A percentile compares a stretch with the other conserved stretches of the same genome.
phyloP scores from a whole-genome alignment of 2,329 filamentous ascomycete genomes.

The Zymoseptoria tritici region DNA sequence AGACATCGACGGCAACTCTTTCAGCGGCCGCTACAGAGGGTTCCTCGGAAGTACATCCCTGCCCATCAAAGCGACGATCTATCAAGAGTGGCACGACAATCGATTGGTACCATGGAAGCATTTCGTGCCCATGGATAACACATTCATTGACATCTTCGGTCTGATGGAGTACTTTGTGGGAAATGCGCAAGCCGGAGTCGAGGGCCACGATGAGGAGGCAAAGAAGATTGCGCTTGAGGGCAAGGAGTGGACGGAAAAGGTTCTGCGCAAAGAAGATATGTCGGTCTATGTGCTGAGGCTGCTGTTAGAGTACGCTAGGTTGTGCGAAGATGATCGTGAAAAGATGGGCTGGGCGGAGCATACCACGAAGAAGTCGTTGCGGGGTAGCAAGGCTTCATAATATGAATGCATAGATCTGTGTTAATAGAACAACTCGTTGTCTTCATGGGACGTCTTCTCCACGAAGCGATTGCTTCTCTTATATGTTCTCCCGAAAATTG shows the following conservation, averaged over 20 bases:
- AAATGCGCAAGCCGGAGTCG: conserved; percentile 22
- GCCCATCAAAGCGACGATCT: conserved; percentile 32
- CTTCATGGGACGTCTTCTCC: too few species aligned
- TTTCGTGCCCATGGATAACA: conserved; percentile 29
- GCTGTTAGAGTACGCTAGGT: conserved; percentile 38
- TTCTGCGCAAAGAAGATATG: conserved; percentile 66
- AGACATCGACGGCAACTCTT: conserved; percentile 62
- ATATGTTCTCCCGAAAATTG: neutral
- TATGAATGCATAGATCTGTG: neutral
- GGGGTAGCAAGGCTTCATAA: neutral
- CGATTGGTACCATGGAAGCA: conserved; percentile 31
- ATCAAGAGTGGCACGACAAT: conserved; percentile 33
- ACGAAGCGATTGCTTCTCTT: neutral
- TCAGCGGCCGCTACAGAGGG: conserved; percentile 31
- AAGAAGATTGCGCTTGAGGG: conserved; percentile 58
- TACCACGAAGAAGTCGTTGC: neutral
- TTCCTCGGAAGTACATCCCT: conserved; percentile 21
- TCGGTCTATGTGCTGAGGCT: conserved; percentile 61
- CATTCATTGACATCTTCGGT: conserved; percentile 22
- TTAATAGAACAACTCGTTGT: neutral
- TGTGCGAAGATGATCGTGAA: conserved; percentile 37
- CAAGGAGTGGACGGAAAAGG: conserved; percentile 60
- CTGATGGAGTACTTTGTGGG: conserved; percentile 50
- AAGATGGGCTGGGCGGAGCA: conserved; percentile 32
- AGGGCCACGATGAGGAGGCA: conserved; percentile 48